These are phyloP conservation scores for Camellia lanceoleosa DNA, from an alignment of 148 eudicot genomes.

Conservation along the genomic window DNA sequence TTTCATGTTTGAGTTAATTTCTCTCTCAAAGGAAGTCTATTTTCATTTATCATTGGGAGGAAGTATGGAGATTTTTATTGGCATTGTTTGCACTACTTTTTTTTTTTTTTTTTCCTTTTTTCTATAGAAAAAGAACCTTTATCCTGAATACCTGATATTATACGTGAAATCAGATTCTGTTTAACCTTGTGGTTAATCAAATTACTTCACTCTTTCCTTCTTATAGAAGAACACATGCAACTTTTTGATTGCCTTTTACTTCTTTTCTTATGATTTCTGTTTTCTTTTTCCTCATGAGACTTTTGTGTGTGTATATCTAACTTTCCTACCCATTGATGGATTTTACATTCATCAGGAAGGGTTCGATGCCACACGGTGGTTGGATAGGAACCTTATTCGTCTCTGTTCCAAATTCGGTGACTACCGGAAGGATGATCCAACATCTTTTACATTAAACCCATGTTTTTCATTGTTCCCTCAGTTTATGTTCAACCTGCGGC, in stretches of 20 bases:
- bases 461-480: slow-evolving; percentile 92
- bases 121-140: neutral
- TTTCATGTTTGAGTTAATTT: neutral
- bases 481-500: slow-evolving; percentile 84
- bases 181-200: neutral
- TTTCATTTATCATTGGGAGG: neutral
- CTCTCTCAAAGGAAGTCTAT: neutral
- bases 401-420: slow-evolving; percentile 93
- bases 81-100: neutral
- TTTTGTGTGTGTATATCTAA: neutral
- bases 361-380: slow-evolving; percentile 95
- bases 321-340: neutral
- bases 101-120: neutral
- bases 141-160: neutral
- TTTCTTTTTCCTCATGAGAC: neutral
- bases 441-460: slow-evolving; percentile 89
- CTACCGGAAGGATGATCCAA: slow-evolving; percentile 86
- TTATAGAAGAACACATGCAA: neutral
- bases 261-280: neutral
- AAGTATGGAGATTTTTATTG: neutral
- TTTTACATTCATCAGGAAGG: slow-evolving; percentile 60
- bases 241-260: neutral
- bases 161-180: neutral
- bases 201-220: neutral
- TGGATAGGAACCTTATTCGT: slow-evolving; percentile 89